phyloP scores from a whole-genome alignment of 345 rosid genomes.

The Aegle marmelos region DNA sequence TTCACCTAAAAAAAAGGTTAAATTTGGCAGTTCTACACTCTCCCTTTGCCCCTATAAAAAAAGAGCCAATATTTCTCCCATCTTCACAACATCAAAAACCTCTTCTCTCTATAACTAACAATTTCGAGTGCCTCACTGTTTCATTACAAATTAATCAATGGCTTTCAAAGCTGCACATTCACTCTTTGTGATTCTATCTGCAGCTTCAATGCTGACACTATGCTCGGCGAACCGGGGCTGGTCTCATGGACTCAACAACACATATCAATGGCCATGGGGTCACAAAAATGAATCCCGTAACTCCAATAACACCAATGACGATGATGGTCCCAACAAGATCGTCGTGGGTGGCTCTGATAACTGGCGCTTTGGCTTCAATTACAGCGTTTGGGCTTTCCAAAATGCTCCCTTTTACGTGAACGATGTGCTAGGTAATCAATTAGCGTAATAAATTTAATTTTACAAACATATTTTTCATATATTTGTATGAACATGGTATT shows the following conservation, averaged over 20 bases:
- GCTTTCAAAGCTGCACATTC: slow-evolving; percentile 6
- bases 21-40: slow-evolving; percentile 23
- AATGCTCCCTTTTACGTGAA: slow-evolving; percentile 57
- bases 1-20: neutral
- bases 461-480: too few species aligned
- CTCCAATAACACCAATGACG: slow-evolving; percentile 3
- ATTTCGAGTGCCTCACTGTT: neutral
- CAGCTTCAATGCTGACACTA: slow-evolving; percentile 18
- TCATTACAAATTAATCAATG: slow-evolving; percentile 2
- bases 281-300: slow-evolving; percentile 10
- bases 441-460: neutral
- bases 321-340: slow-evolving; percentile 34
- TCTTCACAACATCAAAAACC: neutral
- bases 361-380: slow-evolving; percentile 65
- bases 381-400: slow-evolving; percentile 55
- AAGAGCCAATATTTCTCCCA: neutral
- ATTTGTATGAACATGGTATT: too few species aligned
- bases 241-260: slow-evolving; percentile 29
- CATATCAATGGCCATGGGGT: slow-evolving; percentile 18
- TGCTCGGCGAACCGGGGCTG: slow-evolving; percentile 27
- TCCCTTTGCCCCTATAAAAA: slow-evolving; percentile 2
- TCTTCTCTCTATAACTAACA: neutral
- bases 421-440: slow-evolving; percentile 49
- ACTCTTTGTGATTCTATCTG: slow-evolving; percentile 5
- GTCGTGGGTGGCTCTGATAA: slow-evolving; percentile 59